Percentiles rank a stretch among this genome's conserved stretches.
phyloP scores from a whole-genome alignment of 139 green algal genomes.

The Volvox africanus region DNA sequence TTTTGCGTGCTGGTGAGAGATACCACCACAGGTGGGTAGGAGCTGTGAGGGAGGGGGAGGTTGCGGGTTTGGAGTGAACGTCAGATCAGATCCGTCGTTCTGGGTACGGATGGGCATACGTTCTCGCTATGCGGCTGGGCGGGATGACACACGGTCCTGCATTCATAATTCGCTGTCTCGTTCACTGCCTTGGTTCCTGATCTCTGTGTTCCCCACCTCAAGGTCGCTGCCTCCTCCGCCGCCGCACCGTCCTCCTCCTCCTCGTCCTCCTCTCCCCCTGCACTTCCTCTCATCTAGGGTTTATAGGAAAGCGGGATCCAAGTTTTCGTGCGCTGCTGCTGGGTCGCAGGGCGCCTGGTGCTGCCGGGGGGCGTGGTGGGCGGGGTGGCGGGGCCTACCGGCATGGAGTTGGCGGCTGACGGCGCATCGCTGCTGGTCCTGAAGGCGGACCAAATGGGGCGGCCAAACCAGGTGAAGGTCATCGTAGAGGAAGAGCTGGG shows the following conservation, averaged over 20 bases:
- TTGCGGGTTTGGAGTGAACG: no score
- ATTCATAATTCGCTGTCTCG: no score
- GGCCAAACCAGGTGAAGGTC: slow-evolving; percentile 36
- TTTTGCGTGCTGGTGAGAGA: slow-evolving; percentile 45
- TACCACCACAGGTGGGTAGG: slow-evolving; percentile 31
- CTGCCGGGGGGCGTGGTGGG: slow-evolving; percentile 12
- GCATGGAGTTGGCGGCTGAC: slow-evolving; percentile 56
- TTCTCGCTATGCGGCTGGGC: no score
- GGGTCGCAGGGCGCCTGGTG: slow-evolving; percentile 22
- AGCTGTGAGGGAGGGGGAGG: no score
- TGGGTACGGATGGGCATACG: not conserved
- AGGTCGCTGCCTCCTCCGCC: no score
- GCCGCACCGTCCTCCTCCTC: not conserved
- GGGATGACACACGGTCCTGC: no score
- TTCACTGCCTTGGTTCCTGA: no score
- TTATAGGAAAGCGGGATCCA: no score
- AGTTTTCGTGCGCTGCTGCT: not conserved
- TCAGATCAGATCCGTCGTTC: no score
- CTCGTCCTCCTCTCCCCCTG: not conserved
- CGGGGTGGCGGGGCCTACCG: slow-evolving; percentile 7
- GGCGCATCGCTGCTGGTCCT: slow-evolving; percentile 48
- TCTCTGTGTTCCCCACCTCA: not conserved
- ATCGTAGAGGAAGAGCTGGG: no score
- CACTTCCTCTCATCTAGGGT: not conserved
- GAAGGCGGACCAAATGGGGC: slow-evolving; percentile 48